Conservation (phyloP, 208 protist genomes). For the Trypanosoma melophagium region DNA sequence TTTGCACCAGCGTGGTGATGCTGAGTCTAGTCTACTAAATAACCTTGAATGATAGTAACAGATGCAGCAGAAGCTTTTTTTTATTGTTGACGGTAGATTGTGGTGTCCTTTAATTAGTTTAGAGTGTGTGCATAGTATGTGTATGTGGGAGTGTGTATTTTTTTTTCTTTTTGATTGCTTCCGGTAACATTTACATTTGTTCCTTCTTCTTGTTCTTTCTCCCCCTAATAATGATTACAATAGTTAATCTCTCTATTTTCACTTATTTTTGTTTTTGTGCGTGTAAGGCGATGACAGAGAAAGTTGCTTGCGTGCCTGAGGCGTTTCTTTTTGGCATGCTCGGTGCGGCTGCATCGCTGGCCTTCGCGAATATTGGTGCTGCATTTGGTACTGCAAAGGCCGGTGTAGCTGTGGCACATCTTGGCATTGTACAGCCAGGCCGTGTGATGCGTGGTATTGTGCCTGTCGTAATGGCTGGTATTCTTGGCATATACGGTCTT, state of each 20-base stretch:
- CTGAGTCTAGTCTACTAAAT: background rate
- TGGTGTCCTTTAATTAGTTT: background rate
- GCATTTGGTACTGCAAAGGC: slow-evolving; percentile 98
- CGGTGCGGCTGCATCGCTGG: slow-evolving; percentile 87
- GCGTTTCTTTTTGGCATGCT: slow-evolving; percentile 95
- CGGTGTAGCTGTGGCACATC: slow-evolving; percentile 94
- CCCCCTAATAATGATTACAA: background rate
- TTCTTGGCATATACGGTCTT: slow-evolving; percentile 86
- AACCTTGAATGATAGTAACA: too few relatives aligned
- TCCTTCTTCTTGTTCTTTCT: background rate
- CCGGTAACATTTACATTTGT: slow-evolving; percentile 5
- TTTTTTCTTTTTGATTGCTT: background rate
- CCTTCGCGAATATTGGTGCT: slow-evolving; percentile 93
- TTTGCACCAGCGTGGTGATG: background rate
- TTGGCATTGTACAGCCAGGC: slow-evolving; percentile 94
- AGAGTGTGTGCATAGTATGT: too few relatives aligned
- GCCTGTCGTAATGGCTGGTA: slow-evolving; percentile 94
- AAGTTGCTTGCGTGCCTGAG: slow-evolving; percentile 50
- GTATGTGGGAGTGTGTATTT: too few relatives aligned
- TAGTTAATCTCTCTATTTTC: background rate
- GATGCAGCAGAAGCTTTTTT: too few relatives aligned
- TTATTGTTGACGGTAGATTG: background rate
- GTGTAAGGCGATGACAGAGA: slow-evolving; percentile 24
- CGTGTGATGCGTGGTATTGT: slow-evolving; percentile 94
- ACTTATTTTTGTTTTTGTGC: background rate